Conservation (phyloP, 202 grass and related monocot species). For the Tripidium arundinaceum region DNA sequence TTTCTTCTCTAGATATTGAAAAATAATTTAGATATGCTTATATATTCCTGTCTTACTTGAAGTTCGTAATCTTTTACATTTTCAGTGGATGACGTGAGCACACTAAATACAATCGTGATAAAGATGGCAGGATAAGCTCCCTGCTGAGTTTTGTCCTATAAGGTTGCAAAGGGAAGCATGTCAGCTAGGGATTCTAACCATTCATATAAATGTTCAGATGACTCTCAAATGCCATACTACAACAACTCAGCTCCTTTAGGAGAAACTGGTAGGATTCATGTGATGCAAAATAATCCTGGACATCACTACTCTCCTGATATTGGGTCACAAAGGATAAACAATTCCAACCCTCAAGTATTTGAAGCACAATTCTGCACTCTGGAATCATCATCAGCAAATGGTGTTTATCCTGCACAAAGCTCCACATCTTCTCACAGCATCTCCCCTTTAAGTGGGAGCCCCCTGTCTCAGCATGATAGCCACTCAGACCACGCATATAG, state of each 20-base stretch:
- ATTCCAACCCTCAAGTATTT: constrained; percentile 28
- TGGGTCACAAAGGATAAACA: constrained; percentile 28
- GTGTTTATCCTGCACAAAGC: constrained; percentile 44
- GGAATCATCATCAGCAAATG: constrained; percentile 60
- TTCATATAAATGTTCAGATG: constrained; percentile 13
- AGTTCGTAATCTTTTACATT: background rate
- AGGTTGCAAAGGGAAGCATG: constrained; percentile 22
- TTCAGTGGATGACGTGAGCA: constrained; percentile 14
- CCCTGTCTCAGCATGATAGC: constrained; percentile 52
- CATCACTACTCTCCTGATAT: constrained; percentile 43
- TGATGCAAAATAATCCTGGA: constrained; percentile 19
- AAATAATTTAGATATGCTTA: background rate
- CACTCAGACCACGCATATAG: constrained; percentile 54
- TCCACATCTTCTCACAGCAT: constrained; percentile 62
- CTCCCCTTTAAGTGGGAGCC: constrained; percentile 63
- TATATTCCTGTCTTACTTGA: constrained; percentile 17
- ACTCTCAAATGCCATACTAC: constrained; percentile 39
- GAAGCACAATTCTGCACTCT: constrained; percentile 58
- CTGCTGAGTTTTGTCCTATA: constrained; percentile 18
- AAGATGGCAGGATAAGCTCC: constrained; percentile 22
- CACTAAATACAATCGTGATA: constrained; percentile 3
- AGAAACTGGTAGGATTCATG: constrained; percentile 29
- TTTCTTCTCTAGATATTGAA: background rate
- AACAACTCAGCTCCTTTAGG: constrained; percentile 27
- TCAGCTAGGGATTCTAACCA: constrained; percentile 38